Conservation (phyloP, 2,329 filamentous ascomycete species). For the Phialophora chinensis region DNA sequence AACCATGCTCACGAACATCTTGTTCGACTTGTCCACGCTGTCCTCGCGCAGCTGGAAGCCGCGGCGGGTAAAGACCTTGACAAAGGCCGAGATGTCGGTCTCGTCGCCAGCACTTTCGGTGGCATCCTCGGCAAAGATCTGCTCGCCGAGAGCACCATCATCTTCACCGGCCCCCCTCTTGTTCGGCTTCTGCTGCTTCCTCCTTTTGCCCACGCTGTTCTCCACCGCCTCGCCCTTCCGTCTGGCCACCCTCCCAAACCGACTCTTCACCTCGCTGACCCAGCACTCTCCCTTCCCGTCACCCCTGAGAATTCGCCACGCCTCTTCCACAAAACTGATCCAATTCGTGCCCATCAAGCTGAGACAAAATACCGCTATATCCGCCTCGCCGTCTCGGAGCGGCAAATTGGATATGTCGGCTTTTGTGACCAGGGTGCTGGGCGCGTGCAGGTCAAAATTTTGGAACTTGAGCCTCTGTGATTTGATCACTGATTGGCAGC, state of each 20-base stretch:
- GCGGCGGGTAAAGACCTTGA: conserved; percentile 77
- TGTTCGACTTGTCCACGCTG: conserved; percentile 82
- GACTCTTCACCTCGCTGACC: conserved; percentile 95
- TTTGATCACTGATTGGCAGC: conserved; percentile 61
- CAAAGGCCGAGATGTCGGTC: conserved; percentile 85
- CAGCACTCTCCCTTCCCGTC: conserved; percentile 85
- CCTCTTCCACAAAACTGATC: conserved; percentile 95
- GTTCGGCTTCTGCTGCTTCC: conserved; percentile 47
- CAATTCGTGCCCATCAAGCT: conserved; percentile 99
- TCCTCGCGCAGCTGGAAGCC: conserved; percentile 83
- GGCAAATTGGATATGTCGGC: conserved; percentile 89
- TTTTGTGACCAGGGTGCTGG: conserved; percentile 76
- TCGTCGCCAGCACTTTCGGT: conserved; percentile 60
- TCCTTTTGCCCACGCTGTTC: conserved; percentile 73
- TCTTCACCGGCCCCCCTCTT: conserved; percentile 52
- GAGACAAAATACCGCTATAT: conserved; percentile 92
- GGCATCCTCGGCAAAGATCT: conserved; percentile 57
- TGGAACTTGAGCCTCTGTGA: conserved; percentile 75
- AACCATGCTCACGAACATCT: conserved; percentile 98
- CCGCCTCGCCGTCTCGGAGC: conserved; percentile 73
- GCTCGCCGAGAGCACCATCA: conserved; percentile 63
- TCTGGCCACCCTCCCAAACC: conserved; percentile 70
- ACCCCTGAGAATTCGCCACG: conserved; percentile 86
- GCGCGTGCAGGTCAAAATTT: conserved; percentile 85
- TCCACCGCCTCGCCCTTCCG: conserved; percentile 56